Conservation (phyloP, 169 alveolate species). For the Plasmodium berghei region DNA sequence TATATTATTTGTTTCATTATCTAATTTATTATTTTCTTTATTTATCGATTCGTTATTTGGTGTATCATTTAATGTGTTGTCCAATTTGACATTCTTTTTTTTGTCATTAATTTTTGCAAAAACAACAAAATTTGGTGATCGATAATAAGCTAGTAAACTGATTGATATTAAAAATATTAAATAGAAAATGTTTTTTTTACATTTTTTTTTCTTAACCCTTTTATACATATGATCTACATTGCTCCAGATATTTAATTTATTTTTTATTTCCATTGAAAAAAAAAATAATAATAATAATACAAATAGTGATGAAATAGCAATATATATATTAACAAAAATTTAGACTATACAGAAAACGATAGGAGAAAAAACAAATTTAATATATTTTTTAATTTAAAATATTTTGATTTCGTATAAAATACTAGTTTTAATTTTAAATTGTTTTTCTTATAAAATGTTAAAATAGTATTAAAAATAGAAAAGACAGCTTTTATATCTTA, state of each 20-base stretch:
- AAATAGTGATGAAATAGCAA: not conserved
- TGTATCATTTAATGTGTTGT: not conserved
- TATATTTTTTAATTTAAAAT: not conserved
- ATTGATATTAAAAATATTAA: constrained; percentile 29
- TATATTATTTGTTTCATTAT: not conserved
- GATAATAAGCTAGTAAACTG: constrained; percentile 6
- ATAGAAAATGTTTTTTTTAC: not conserved
- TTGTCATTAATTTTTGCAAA: constrained; percentile 24
- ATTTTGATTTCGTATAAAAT: not conserved
- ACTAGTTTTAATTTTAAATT: too few relatives aligned
- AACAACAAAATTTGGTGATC: not conserved
- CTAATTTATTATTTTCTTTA: constrained; percentile 3
- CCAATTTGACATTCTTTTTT: not conserved
- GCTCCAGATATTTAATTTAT: not conserved
- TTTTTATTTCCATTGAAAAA: constrained; percentile 11
- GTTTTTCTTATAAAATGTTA: too few relatives aligned
- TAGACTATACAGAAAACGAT: not conserved
- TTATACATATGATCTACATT: constrained; percentile 9
- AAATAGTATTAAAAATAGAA: too few relatives aligned
- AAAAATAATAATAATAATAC: constrained; percentile 11
- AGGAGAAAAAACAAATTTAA: not conserved
- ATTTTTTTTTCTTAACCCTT: constrained; percentile 21
- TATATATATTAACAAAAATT: not conserved
- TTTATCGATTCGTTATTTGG: not conserved
- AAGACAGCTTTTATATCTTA: too few relatives aligned